These are phyloP conservation scores for Starmerella vitae DNA, from an alignment of 805 yeast genomes.

Conservation along the genomic window DNA sequence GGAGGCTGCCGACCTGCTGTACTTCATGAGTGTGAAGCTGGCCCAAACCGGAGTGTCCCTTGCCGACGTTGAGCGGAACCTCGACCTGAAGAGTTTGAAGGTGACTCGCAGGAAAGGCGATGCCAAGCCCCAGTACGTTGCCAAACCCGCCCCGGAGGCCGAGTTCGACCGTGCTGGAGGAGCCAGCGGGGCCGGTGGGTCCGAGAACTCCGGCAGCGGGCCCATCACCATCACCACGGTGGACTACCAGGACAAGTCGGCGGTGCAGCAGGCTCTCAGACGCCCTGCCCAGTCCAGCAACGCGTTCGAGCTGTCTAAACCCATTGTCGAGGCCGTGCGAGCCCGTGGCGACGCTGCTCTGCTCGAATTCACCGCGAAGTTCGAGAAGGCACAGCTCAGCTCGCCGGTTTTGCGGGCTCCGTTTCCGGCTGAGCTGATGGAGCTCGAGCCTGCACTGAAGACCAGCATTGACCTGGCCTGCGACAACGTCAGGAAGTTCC, in stretches of 20 bases:
- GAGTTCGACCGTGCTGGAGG: background rate
- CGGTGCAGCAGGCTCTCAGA: conserved; percentile 49
- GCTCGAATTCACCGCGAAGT: conserved; percentile 77
- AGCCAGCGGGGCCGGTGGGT: background rate
- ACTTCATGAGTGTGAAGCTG: conserved; percentile 53
- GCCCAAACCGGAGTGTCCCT: conserved; percentile 64
- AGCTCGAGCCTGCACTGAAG: conserved; percentile 57
- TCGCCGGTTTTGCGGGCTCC: conserved; percentile 79
- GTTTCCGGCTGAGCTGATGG: conserved; percentile 63
- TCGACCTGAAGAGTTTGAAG: conserved; percentile 70
- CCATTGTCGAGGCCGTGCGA: conserved; percentile 71
- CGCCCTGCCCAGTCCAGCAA: conserved; percentile 96
- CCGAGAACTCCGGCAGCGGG: conserved; percentile 3
- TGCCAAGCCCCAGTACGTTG: conserved; percentile 67
- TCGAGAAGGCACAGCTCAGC: conserved; percentile 65
- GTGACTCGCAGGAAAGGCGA: conserved; percentile 91
- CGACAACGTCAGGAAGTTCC: conserved; percentile 80
- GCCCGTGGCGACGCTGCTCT: conserved; percentile 73
- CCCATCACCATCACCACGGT: conserved; percentile 23
- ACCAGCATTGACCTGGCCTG: conserved; percentile 81
- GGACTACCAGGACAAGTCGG: conserved; percentile 28
- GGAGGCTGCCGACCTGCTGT: conserved; percentile 91
- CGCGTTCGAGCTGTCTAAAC: conserved; percentile 83
- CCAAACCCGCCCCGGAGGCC: background rate
- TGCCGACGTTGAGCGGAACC: conserved; percentile 68